Base-by-base conservation (phyloP, 148 eudicot species). In the Fagopyrum homotropicum region DNA sequence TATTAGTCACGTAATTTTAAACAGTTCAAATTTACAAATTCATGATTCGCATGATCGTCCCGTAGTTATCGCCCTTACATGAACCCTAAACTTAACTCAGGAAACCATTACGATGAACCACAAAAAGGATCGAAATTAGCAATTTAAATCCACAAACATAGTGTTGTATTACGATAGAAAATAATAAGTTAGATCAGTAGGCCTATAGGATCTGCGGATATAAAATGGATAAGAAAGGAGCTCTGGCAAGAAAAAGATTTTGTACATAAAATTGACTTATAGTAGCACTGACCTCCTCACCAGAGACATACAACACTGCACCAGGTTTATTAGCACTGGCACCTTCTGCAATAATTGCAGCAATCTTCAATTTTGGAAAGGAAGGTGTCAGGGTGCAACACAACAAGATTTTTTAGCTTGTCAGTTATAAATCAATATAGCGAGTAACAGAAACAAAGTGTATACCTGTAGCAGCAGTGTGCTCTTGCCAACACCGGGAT, bases 401-500 rank as follows among this genome's bases (percentile, higher is more conserved):
- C 3, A 60, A 8, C 26, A 22, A 22, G 26, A 35, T 35, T 35
- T 35, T 35, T 35, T 35, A 79, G 77, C 56, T 57, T 69, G 59
- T 79, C 68, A 72, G 16, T 72, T 50, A 72, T 45, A 45, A 44
- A 75, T 43, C 15, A 75, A 12, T 16, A n/a, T 74, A 44, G 54
- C 51, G 17, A 17, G 30, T 54, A 52, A 14, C 46, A 66, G 46
- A 40, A 66, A 66, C 47, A 40, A 35, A 15, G 57, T 30, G 11
- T 64, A 45, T 82, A 96, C 99, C 97, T 92, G 97, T 81, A 96
- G 81, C 79, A 88, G 76, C 72, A 96, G 72, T 55, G 99, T 96
- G 79, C 99, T 96, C 84, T 96, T 96, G 74, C 99, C 99, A 82
- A 96, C 97, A 77, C 99, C 99, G 69, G 98, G 99, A 86, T 96